phyloP scores from a whole-genome alignment of 2,329 filamentous ascomycete genomes.

The Colletotrichum filicis region DNA sequence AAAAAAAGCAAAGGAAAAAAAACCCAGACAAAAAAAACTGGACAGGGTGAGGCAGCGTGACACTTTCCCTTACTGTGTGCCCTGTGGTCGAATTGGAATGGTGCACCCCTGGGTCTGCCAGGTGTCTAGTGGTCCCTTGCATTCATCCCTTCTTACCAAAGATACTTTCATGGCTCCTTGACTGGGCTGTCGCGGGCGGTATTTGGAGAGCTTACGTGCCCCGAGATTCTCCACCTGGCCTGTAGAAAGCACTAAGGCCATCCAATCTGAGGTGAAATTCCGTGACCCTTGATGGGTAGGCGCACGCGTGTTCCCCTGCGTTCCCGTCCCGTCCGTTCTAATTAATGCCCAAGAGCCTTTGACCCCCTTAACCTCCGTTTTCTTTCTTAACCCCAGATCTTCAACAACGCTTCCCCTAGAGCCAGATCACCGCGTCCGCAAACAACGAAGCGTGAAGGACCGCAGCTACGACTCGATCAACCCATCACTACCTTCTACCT shows the following conservation, averaged over 20 bases:
- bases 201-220: conserved; percentile 1
- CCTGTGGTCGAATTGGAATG: not conserved
- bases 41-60: no score
- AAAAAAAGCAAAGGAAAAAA: no score
- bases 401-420: not conserved
- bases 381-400: not conserved
- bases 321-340: conserved; percentile 15
- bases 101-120: not conserved
- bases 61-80: no score
- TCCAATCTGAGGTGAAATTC: conserved; percentile 23
- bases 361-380: conserved; percentile 20
- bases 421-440: not conserved
- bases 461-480: not conserved
- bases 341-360: conserved; percentile 14
- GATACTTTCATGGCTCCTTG: not conserved
- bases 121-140: not conserved
- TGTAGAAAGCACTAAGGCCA: conserved; percentile 1
- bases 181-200: not conserved
- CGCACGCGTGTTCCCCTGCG: conserved; percentile 33
- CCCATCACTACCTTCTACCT: not conserved
- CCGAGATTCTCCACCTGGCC: conserved; percentile 9
- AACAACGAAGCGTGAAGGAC: conserved; percentile 4
- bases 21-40: no score
- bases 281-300: conserved; percentile 30
- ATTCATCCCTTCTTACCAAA: not conserved